These are phyloP conservation scores for Coemansia aciculifera DNA, from an alignment of 192 early-diverging fungal genomes.

Conservation along the genomic window DNA sequence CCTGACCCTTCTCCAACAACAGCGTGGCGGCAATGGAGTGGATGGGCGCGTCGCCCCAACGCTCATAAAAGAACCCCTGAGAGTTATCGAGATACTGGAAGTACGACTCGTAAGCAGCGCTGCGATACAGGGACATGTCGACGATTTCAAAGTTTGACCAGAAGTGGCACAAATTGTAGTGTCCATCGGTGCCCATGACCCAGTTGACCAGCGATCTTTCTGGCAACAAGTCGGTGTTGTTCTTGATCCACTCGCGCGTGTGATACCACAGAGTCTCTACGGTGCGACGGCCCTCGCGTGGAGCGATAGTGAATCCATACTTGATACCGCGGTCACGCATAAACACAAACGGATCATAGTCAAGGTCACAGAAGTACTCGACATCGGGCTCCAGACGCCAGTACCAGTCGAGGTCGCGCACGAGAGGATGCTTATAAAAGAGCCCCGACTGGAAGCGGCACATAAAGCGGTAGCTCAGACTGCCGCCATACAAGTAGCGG, in stretches of 20 bases:
- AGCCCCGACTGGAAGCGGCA: slow-evolving; percentile 69
- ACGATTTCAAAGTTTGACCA: slow-evolving; percentile 82
- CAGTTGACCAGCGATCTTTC: slow-evolving; percentile 44
- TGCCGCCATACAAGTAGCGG: slow-evolving; percentile 66
- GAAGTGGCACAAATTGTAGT: slow-evolving; percentile 73
- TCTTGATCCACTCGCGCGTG: slow-evolving; percentile 54
- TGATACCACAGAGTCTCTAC: slow-evolving; percentile 66
- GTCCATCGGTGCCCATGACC: slow-evolving; percentile 59
- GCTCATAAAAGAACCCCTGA: slow-evolving; percentile 68
- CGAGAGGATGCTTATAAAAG: slow-evolving; percentile 64
- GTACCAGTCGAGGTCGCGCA: slow-evolving; percentile 65
- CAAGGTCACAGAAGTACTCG: slow-evolving; percentile 69
- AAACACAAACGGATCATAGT: slow-evolving; percentile 70
- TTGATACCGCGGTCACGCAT: slow-evolving; percentile 69
- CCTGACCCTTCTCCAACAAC: slow-evolving; percentile 60
- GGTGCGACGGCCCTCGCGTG: slow-evolving; percentile 61
- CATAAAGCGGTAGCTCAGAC: slow-evolving; percentile 73
- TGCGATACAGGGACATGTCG: slow-evolving; percentile 58
- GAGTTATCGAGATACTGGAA: slow-evolving; percentile 61
- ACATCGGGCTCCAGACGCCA: slow-evolving; percentile 77
- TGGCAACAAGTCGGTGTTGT: slow-evolving; percentile 41
- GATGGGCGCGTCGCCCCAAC: slow-evolving; percentile 64
- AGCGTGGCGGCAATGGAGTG: slow-evolving; percentile 69
- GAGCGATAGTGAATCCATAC: slow-evolving; percentile 71
- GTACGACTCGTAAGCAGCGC: slow-evolving; percentile 57